Percentiles rank a stretch among this genome's conserved stretches.
Conservation (phyloP, 73 alveolate species). For the Paramecium tetraurelia region DNA sequence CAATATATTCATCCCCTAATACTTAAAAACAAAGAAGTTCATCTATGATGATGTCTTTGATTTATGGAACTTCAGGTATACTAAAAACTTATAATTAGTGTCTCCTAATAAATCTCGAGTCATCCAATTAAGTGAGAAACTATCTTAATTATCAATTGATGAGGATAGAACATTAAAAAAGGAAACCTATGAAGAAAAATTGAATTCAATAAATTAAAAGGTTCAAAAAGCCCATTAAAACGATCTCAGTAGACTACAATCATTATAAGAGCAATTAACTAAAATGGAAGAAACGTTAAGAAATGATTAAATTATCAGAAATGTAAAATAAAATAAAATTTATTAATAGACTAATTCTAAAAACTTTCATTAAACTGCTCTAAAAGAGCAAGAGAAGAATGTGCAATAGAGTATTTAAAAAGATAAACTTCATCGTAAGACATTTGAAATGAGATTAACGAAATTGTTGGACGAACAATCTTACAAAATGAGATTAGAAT, state of each 20-base stretch:
- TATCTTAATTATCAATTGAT: background rate
- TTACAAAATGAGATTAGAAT: slow-evolving; percentile 65
- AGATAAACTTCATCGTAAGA: slow-evolving; percentile 54
- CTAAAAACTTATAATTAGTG: background rate
- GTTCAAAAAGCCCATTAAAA: background rate
- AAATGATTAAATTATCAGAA: background rate
- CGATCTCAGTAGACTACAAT: background rate
- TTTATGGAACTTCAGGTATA: background rate
- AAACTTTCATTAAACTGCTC: slow-evolving; percentile 65
- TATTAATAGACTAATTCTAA: slow-evolving; percentile 68
- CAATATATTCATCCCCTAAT: background rate
- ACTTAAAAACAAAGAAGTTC: background rate
- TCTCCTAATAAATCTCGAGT: background rate
- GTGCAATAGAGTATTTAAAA: background rate
- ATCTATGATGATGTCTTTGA: background rate
- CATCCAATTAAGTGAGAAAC: background rate
- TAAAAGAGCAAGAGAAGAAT: slow-evolving; percentile 22
- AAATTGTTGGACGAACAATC: slow-evolving; percentile 72
- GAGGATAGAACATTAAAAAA: background rate
- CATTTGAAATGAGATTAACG: slow-evolving; percentile 65
- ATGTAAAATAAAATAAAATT: background rate
- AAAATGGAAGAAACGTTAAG: background rate
- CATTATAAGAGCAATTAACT: background rate
- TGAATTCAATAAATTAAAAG: background rate
- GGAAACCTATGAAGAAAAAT: background rate